phyloP scores from a whole-genome alignment of 805 yeast genomes.

The Wickerhamomyces mucosus region DNA sequence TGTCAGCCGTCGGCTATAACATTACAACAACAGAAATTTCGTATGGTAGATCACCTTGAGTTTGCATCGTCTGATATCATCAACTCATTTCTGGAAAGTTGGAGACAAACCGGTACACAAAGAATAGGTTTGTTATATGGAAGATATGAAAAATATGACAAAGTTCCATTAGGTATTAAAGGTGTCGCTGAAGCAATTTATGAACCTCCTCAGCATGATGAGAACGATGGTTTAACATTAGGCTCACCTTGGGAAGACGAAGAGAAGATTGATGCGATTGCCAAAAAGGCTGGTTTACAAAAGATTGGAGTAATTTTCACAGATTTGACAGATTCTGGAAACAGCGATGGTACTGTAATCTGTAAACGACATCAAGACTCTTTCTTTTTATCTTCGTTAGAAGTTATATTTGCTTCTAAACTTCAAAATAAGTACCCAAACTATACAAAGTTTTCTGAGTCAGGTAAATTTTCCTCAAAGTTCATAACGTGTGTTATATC shows the following conservation, averaged over 20 bases:
- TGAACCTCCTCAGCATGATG: slow-evolving; percentile 87
- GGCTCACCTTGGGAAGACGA: slow-evolving; percentile 44
- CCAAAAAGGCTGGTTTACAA: slow-evolving; percentile 47
- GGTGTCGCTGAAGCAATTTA: slow-evolving; percentile 90
- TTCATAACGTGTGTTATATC: slow-evolving; percentile 89
- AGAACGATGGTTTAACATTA: slow-evolving; percentile 76
- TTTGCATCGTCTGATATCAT: slow-evolving; percentile 66
- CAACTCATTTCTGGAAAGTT: slow-evolving; percentile 77
- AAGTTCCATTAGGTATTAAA: slow-evolving; percentile 87
- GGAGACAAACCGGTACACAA: slow-evolving; percentile 87
- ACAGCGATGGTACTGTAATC: slow-evolving; percentile 78
- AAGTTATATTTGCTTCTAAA: slow-evolving; percentile 72
- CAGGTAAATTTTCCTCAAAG: slow-evolving; percentile 70
- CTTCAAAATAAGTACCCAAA: slow-evolving; percentile 64
- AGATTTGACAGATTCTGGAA: slow-evolving; percentile 81
- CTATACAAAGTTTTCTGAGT: slow-evolving; percentile 49
- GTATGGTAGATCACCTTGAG: slow-evolving; percentile 98
- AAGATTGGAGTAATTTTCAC: slow-evolving; percentile 84
- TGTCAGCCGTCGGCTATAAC: slow-evolving; percentile 97
- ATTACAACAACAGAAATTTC: slow-evolving; percentile 75
- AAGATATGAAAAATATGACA: slow-evolving; percentile 62
- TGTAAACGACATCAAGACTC: slow-evolving; percentile 91
- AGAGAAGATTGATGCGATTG: slow-evolving; percentile 41
- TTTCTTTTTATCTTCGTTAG: slow-evolving; percentile 83
- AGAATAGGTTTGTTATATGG: slow-evolving; percentile 85